Percentiles rank a stretch among this genome's conserved stretches.
Evolutionary conservation across 169 alveolate species (phyloP).

Genomic region (Cyclospora cayetanensis): DNA sequence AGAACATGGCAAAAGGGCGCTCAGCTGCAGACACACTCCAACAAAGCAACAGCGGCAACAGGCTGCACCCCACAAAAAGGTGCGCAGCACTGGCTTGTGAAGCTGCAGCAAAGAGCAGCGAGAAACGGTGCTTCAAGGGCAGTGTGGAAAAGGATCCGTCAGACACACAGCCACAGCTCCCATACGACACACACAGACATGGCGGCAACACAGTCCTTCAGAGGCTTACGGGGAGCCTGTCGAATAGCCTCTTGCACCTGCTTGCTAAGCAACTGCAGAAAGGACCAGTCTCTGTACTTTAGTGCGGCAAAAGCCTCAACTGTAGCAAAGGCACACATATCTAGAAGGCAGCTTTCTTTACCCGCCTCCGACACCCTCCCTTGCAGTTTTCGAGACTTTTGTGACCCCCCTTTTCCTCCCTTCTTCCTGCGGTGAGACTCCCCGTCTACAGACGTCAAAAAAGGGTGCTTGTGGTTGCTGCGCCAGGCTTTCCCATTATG

Average conservation of each 20-base stretch:
- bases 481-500: not conserved
- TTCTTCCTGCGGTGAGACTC: too few species aligned
- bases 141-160: not conserved
- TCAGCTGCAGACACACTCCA: not conserved
- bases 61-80: not conserved
- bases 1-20: not conserved
- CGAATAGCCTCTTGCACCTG: conserved; percentile 59
- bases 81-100: not conserved
- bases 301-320: conserved; percentile 34
- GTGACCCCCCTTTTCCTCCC: too few species aligned
- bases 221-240: conserved; percentile 39
- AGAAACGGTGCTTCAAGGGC: not conserved
- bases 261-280: conserved; percentile 22
- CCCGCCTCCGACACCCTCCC: not conserved
- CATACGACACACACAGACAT: too few species aligned
- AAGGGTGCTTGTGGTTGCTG: not conserved
- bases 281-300: conserved; percentile 56
- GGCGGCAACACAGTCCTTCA: too few species aligned
- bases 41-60: conserved; percentile 4
- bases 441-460: not conserved
- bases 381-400: not conserved
- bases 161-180: not conserved
- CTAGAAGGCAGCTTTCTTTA: not conserved
- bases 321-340: conserved; percentile 12
- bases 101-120: not conserved